Evolutionary conservation across 1,284 basidiomycete species (phyloP).

Genomic region (Gomphus bonarii): DNA sequence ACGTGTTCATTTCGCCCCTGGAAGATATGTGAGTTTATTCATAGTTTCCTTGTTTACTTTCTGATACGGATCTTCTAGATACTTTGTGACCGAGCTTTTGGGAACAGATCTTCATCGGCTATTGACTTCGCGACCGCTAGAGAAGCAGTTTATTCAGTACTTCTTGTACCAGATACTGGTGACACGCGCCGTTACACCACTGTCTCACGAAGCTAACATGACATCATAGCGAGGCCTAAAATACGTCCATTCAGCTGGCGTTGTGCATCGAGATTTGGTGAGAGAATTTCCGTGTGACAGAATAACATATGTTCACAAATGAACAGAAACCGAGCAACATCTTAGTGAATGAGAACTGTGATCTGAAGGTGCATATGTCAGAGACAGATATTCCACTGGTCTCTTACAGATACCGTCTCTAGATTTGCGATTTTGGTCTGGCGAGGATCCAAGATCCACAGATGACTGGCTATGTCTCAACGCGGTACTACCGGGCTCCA

Average conservation of each 20-base stretch:
- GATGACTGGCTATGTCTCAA: conserved; percentile 99
- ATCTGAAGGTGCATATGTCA: conserved; percentile 58
- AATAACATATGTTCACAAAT: not conserved
- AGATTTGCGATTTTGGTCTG: conserved; percentile 98
- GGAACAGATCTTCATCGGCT: conserved; percentile 97
- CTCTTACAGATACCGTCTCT: not conserved
- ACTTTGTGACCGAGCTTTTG: conserved; percentile 99
- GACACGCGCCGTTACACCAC: conserved; percentile 20
- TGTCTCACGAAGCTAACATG: conserved; percentile 9
- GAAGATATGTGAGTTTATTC: conserved; percentile 78
- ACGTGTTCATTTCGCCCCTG: conserved; percentile 98
- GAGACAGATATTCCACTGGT: not conserved
- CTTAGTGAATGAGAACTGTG: conserved; percentile 99
- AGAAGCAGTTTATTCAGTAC: conserved; percentile 99
- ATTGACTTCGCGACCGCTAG: conserved; percentile 90
- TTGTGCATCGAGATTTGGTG: conserved; percentile 94
- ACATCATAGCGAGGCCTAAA: conserved; percentile 80
- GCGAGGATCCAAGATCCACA: conserved; percentile 96
- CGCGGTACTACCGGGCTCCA: conserved; percentile 96
- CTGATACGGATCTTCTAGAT: conserved; percentile 36
- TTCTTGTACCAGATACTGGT: conserved; percentile 98
- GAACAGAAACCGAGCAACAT: conserved; percentile 96
- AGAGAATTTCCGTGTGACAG: conserved; percentile 18
- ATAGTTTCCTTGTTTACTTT: conserved; percentile 4
- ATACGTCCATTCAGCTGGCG: conserved; percentile 99